Evolutionary conservation across 2,329 filamentous ascomycete genomes (phyloP), one percentile per base, ranked within the genome.

Genomic region (Fusarium palustre): DNA sequence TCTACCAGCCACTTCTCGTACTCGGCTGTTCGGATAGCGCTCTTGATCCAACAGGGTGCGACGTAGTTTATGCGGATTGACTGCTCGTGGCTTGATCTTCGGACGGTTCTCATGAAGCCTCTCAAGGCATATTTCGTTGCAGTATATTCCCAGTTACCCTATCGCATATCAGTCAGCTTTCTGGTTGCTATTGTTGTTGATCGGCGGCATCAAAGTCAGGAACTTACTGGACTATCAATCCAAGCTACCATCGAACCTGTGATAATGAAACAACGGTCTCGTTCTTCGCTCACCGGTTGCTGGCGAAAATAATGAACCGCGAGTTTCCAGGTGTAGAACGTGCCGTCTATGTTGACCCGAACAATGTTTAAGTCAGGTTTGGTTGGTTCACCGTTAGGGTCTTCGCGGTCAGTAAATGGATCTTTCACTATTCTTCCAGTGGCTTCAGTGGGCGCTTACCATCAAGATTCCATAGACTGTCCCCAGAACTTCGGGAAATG

Each of bases 191-290:
- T 38, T 38, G 34, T 6, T 38, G 18, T n/a, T n/a, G 33, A 36
- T 10, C 1, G 33, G 33, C 33, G 33, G 34, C 34, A 5, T 38
- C 34, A 20, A 38, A 16, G 34, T n/a, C 18, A 6, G 18, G 5
- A n/a, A 53, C 69, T 28, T 68, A 76, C 75, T 25, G 80, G 80
- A 10, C 79, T 79, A 61, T 86, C 84, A 47, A 84, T 80, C 71
- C 80, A 86, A 0, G 79, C 81, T 1, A 82, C 82, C 72, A 86
- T 79, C 56, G 81, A 83, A 6, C 81, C 81, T 1, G 81, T 84
- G 24, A 86, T 81, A 48, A 86, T 82, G 38, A 86, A 80, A 58
- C 83, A 83, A 2, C 84, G 78, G 59, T 85, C 83, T 9, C 79
- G 73, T 1, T 79, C 76, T 1, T 76, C 70, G 0, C 65, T 75